Conservation (phyloP, 148 eudicot species). For the Heliosperma pusillum region DNA sequence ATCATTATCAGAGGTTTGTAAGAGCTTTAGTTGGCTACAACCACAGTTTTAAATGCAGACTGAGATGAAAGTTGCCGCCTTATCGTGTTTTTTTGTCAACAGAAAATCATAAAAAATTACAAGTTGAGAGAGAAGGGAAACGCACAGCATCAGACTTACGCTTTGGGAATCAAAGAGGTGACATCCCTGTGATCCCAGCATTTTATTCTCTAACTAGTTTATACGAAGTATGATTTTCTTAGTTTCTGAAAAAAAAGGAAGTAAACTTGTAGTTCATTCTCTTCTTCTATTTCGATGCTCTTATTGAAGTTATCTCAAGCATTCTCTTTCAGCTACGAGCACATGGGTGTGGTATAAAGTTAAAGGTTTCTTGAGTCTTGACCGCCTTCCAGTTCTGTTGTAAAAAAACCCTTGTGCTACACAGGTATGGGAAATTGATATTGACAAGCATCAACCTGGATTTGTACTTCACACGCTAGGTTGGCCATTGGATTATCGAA, state of each 20-base stretch:
- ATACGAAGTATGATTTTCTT: background rate
- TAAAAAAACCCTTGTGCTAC: conserved; percentile 9
- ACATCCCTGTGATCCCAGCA: conserved; percentile 2
- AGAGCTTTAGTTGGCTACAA: conserved; percentile 3
- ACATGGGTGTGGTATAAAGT: background rate
- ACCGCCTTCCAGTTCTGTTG: conserved; percentile 2
- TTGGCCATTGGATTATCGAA: conserved; percentile 86
- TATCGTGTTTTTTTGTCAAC: conserved; percentile 12
- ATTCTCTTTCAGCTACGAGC: background rate
- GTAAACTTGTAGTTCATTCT: background rate
- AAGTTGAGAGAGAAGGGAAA: conserved; percentile 74
- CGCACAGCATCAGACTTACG: conserved; percentile 93
- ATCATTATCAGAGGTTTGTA: conserved; percentile 84
- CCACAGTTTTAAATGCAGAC: conserved; percentile 7
- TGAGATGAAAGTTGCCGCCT: conserved; percentile 11
- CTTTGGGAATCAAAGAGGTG: conserved; percentile 94
- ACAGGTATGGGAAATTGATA: conserved; percentile 92
- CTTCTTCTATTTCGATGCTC: background rate
- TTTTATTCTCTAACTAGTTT: background rate
- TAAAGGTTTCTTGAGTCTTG: conserved; percentile 3
- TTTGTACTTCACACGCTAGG: conserved; percentile 84
- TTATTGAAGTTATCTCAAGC: background rate
- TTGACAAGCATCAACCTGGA: conserved; percentile 79
- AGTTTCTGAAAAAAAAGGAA: background rate
- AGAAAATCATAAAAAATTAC: conserved; percentile 67